Evolutionary conservation across 306 rosid genomes (phyloP).

Genomic region (Casuarina glauca): DNA sequence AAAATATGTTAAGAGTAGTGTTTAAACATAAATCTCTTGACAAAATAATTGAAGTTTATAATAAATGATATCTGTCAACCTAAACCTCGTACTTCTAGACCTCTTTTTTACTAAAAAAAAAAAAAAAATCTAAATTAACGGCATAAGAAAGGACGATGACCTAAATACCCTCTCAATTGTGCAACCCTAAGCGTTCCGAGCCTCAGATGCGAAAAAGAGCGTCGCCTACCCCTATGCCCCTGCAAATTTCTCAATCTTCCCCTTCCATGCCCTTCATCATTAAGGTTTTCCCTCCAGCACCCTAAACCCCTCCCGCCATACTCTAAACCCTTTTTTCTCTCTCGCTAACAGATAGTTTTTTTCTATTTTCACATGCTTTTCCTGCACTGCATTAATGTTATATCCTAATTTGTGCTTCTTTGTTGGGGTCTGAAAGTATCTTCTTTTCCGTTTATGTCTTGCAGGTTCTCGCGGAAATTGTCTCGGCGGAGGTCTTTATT

Average conservation of each 20-base stretch:
- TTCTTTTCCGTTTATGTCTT: not conserved
- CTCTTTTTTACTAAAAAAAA: too few species aligned
- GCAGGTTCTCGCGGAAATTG: constrained; percentile 10
- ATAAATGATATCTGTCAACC: too few species aligned
- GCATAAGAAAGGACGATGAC: constrained; percentile 19
- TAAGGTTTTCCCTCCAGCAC: constrained; percentile 39
- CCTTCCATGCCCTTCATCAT: constrained; percentile 36
- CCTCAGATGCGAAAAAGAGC: not conserved
- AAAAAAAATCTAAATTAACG: too few species aligned
- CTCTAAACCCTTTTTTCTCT: not conserved
- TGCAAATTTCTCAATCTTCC: constrained; percentile 28
- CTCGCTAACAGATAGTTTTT: not conserved
- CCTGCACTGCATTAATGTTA: not conserved
- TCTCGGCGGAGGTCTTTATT: constrained; percentile 5
- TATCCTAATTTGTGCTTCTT: not conserved
- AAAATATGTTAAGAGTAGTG: too few species aligned
- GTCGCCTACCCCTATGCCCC: constrained; percentile 32
- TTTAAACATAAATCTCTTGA: too few species aligned
- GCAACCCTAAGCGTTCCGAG: constrained; percentile 24
- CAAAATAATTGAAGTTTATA: too few species aligned
- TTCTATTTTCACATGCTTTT: not conserved
- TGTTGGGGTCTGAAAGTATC: not conserved
- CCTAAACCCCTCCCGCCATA: constrained; percentile 28
- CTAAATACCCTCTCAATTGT: constrained; percentile 33
- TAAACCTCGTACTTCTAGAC: too few species aligned